These are phyloP conservation scores for Trichophyton verrucosum DNA, from an alignment of 2,329 filamentous ascomycete species.

Conservation along the genomic window DNA sequence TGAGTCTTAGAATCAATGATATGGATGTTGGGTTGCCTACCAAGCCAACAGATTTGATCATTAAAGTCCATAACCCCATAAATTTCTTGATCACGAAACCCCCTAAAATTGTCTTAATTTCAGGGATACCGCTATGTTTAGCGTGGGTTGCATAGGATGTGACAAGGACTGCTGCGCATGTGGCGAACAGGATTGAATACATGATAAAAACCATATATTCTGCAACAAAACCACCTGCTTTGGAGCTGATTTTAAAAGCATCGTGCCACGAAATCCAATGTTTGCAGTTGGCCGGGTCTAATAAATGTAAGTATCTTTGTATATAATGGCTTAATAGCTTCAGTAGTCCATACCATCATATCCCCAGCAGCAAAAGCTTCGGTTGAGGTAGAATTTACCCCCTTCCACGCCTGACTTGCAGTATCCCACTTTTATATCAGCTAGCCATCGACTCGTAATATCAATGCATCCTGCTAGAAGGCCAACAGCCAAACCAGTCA, in stretches of 20 bases:
- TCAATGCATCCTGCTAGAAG: conserved; percentile 79
- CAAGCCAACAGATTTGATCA: conserved; percentile 87
- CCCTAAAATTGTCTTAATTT: conserved; percentile 98
- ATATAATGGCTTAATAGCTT: not conserved
- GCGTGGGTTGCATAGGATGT: conserved; percentile 90
- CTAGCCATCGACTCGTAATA: conserved; percentile 83
- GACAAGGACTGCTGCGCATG: conserved; percentile 70
- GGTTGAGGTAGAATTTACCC: conserved; percentile 82
- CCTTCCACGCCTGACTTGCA: conserved; percentile 67
- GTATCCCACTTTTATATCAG: conserved; percentile 80
- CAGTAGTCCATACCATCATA: conserved; percentile 47
- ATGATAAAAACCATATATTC: conserved; percentile 78
- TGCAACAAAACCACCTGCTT: conserved; percentile 62
- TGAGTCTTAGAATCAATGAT: not conserved
- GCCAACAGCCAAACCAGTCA: conserved; percentile 74
- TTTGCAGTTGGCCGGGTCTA: conserved; percentile 61
- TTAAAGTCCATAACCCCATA: conserved; percentile 74
- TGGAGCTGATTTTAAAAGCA: conserved; percentile 54
- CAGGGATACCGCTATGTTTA: conserved; percentile 95
- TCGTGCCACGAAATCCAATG: conserved; percentile 82
- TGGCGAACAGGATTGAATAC: conserved; percentile 57
- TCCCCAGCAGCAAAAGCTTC: conserved; percentile 84
- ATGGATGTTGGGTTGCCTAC: not conserved
- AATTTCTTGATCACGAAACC: conserved; percentile 99
- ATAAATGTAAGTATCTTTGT: conserved; percentile 7